Evolutionary conservation across 495 filamentous ascomycete species (phyloP).

Genomic region (Aspergillus cristatus): DNA sequence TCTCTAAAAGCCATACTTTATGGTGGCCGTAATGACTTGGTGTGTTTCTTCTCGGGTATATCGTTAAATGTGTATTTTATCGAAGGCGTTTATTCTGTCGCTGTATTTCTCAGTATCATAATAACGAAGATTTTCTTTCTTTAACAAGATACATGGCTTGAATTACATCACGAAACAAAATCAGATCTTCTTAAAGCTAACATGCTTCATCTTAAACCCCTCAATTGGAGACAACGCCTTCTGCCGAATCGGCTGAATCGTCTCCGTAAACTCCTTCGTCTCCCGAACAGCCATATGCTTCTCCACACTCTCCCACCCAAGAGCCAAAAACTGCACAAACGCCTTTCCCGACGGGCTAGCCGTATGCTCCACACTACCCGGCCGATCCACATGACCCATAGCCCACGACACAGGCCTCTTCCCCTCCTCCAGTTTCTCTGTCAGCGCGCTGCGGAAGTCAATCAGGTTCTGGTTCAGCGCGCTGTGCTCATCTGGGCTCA

Average conservation of each 20-base stretch:
- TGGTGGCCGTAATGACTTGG: conserved; percentile 25
- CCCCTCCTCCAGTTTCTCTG: conserved; percentile 21
- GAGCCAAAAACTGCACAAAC: conserved; percentile 25
- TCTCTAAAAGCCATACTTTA: conserved; percentile 20
- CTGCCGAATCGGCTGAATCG: conserved; percentile 29
- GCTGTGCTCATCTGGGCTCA: conserved; percentile 13
- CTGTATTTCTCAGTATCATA: conserved; percentile 15
- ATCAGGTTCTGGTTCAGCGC: conserved; percentile 19
- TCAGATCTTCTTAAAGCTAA: conserved; percentile 27
- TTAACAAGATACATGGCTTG: not conserved
- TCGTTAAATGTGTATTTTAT: conserved; percentile 36
- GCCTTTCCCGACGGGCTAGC: conserved; percentile 28
- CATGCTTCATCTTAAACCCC: conserved; percentile 36
- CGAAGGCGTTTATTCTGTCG: conserved; percentile 20
- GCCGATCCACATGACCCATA: conserved; percentile 34
- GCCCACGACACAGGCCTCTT: conserved; percentile 31
- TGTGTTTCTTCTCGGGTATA: conserved; percentile 17
- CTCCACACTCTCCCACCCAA: conserved; percentile 50
- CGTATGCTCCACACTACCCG: conserved; percentile 26
- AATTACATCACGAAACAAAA: not conserved
- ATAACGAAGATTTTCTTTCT: conserved; percentile 15
- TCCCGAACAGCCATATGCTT: conserved; percentile 38
- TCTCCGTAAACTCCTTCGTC: conserved; percentile 33
- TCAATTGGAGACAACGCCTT: conserved; percentile 24
- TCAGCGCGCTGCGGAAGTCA: conserved; percentile 25